Evolutionary conservation across 2,329 filamentous ascomycete species (phyloP).

Genomic region (Microcera coccophila): DNA sequence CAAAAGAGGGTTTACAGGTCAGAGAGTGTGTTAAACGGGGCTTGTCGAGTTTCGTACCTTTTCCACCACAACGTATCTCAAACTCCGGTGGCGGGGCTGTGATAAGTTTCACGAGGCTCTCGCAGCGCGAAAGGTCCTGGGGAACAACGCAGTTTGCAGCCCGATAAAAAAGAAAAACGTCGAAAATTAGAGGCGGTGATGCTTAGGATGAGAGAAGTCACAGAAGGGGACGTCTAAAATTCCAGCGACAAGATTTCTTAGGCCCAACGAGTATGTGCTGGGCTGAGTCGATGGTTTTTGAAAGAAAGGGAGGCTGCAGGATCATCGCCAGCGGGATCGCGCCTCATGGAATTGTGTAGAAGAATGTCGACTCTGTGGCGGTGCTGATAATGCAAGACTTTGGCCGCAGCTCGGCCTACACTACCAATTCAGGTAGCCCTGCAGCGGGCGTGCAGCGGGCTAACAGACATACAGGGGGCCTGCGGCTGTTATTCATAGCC

Average conservation of each 20-base stretch:
- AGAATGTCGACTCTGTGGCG: conserved; percentile 40
- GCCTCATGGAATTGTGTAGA: conserved; percentile 43
- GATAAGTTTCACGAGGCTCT: conserved; percentile 21
- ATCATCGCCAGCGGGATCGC: conserved; percentile 28
- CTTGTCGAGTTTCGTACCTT: conserved; percentile 21
- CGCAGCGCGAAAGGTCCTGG: conserved; percentile 16
- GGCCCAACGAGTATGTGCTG: background rate
- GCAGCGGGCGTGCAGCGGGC: no score
- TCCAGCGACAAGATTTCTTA: background rate
- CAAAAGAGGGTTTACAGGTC: background rate
- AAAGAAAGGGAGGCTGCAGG: conserved; percentile 31
- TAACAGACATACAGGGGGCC: no score
- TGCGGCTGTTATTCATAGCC: no score
- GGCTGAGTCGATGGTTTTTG: conserved; percentile 21
- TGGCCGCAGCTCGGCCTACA: no score
- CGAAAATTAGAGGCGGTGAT: no score
- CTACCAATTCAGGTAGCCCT: no score
- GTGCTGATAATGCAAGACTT: conserved; percentile 34
- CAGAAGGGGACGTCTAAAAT: background rate
- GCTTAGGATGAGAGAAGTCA: no score
- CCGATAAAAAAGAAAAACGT: background rate
- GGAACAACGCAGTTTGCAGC: background rate
- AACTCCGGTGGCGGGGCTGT: conserved; percentile 26
- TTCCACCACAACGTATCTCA: conserved; percentile 23
- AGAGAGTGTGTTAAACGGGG: conserved; percentile 1